phyloP scores from a whole-genome alignment of 2,329 filamentous ascomycete genomes.

The Decorospora gaudefroyi region DNA sequence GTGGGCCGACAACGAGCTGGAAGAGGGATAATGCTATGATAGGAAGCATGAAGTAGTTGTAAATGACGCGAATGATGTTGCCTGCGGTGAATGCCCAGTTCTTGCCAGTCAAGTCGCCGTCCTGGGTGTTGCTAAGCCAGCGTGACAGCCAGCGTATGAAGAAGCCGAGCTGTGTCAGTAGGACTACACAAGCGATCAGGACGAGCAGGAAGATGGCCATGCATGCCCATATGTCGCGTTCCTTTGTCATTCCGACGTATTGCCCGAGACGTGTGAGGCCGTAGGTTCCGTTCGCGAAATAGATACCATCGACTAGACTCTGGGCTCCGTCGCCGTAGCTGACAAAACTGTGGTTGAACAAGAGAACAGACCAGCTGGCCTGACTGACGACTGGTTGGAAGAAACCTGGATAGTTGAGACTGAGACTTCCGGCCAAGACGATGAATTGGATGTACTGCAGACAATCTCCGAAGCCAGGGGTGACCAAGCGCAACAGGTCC shows the following conservation, averaged over 20 bases:
- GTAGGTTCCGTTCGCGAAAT: conserved; percentile 74
- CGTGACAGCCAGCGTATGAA: conserved; percentile 75
- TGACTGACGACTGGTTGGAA: conserved; percentile 91
- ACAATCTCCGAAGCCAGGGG: conserved; percentile 94
- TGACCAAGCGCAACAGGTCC: conserved; percentile 87
- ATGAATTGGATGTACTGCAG: conserved; percentile 96
- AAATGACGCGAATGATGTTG: conserved; percentile 73
- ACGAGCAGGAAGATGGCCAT: conserved; percentile 90
- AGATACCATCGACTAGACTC: conserved; percentile 82
- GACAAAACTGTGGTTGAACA: conserved; percentile 92
- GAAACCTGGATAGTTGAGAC: conserved; percentile 87
- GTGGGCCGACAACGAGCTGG: conserved; percentile 76
- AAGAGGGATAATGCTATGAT: conserved; percentile 87
- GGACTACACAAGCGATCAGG: conserved; percentile 69
- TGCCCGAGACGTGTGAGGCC: conserved; percentile 81
- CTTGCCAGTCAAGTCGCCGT: conserved; percentile 88
- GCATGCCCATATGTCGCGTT: conserved; percentile 86
- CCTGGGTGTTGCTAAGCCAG: conserved; percentile 68
- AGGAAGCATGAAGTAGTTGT: conserved; percentile 90
- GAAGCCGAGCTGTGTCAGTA: conserved; percentile 78
- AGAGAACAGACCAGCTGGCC: conserved; percentile 82
- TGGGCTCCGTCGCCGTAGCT: conserved; percentile 67
- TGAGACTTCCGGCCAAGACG: conserved; percentile 82
- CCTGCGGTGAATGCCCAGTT: conserved; percentile 77
- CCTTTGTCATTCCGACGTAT: conserved; percentile 75